Percentiles rank a stretch among this genome's conserved stretches.
Conservation (phyloP, 2,329 filamentous ascomycete genomes). For the Ophiostoma novo-ulmi region DNA sequence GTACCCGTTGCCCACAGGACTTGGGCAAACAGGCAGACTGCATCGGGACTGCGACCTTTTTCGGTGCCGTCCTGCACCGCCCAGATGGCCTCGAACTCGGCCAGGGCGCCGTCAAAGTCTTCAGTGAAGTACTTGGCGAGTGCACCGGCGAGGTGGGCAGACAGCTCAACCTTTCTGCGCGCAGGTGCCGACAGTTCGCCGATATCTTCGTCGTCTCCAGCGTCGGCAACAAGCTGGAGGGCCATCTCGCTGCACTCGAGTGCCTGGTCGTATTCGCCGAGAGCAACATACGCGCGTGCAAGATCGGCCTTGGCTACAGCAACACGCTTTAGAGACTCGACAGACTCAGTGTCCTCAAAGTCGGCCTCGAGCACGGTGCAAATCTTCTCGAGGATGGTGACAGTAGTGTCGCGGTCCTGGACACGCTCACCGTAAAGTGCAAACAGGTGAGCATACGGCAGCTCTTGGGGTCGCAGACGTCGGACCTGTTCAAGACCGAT, state of each 20-base stretch:
- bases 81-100: slow-evolving; percentile 74
- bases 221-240: slow-evolving; percentile 53
- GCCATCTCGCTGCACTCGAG: slow-evolving; percentile 76
- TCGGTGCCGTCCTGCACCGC: slow-evolving; percentile 68
- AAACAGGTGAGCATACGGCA: slow-evolving; percentile 70
- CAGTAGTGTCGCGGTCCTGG: slow-evolving; percentile 60
- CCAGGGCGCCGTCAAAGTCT: slow-evolving; percentile 63
- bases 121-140: slow-evolving; percentile 71
- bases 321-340: slow-evolving; percentile 66
- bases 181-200: slow-evolving; percentile 59
- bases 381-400: slow-evolving; percentile 58
- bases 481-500: slow-evolving; percentile 82
- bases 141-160: slow-evolving; percentile 79
- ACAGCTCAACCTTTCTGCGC: slow-evolving; percentile 67
- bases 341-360: slow-evolving; percentile 78
- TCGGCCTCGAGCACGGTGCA: slow-evolving; percentile 69
- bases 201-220: slow-evolving; percentile 53
- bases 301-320: slow-evolving; percentile 82
- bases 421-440: slow-evolving; percentile 79
- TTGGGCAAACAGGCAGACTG: slow-evolving; percentile 81
- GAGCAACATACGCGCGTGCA: slow-evolving; percentile 73
- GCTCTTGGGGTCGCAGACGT: slow-evolving; percentile 62
- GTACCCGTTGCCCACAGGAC: slow-evolving; percentile 88
- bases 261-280: slow-evolving; percentile 59
- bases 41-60: slow-evolving; percentile 61